A percentile compares a stretch with the other conserved stretches of the same genome.
Conservation (phyloP, 495 filamentous ascomycete species). For the Lineolata rhizophorae region DNA sequence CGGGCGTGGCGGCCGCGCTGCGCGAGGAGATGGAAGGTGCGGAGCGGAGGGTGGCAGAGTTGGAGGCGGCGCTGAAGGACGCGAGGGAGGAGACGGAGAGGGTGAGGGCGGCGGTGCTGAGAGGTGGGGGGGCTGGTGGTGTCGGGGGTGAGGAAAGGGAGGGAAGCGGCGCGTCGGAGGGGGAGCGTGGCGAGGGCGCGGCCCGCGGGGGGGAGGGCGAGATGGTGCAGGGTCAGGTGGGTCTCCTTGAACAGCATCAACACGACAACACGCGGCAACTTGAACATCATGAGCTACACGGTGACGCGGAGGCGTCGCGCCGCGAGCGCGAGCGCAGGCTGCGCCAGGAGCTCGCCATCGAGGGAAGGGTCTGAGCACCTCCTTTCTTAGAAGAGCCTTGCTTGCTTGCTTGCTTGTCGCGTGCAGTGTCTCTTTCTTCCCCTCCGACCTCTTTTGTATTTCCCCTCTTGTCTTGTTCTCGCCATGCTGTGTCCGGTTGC, state of each 20-base stretch:
- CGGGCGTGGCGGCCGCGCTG: background rate
- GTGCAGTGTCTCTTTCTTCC: background rate
- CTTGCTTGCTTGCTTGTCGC: background rate
- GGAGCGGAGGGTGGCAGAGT: background rate
- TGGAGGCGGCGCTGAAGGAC: background rate
- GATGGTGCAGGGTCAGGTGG: background rate
- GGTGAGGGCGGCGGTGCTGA: background rate
- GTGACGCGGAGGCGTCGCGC: background rate
- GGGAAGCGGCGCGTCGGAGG: no score
- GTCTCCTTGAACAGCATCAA: background rate
- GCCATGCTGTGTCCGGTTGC: background rate
- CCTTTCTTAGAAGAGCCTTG: background rate
- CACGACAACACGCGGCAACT: background rate
- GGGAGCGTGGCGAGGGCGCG: background rate
- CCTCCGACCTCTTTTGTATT: background rate
- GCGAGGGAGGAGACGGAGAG: background rate
- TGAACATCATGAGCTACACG: background rate
- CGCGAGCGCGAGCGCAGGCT: background rate
- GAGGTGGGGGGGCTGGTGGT: background rate
- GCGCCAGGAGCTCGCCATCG: background rate
- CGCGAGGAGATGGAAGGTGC: background rate
- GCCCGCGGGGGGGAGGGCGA: background rate
- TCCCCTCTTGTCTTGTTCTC: background rate
- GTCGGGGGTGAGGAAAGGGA: no score
- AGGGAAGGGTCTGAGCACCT: background rate